phyloP scores from a whole-genome alignment of 2,329 filamentous ascomycete species.

The Trichoderma cornu-damae region DNA sequence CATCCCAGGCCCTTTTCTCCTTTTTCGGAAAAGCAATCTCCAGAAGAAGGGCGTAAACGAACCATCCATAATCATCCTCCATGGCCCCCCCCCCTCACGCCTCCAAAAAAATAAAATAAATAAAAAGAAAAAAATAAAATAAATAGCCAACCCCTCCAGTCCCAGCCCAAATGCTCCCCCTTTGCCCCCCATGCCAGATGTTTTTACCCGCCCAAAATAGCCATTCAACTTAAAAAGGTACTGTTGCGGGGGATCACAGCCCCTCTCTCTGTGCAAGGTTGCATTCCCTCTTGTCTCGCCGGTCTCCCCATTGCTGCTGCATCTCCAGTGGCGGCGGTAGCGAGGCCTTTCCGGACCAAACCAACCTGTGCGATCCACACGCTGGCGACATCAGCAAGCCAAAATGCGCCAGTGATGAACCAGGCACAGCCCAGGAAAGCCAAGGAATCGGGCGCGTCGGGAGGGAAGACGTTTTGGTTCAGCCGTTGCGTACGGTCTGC shows the following conservation, averaged over 20 bases:
- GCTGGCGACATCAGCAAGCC: conserved; percentile 25
- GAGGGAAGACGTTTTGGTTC: conserved; percentile 42
- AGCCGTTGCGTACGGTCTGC: conserved; percentile 32
- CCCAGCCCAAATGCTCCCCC: conserved; percentile 37
- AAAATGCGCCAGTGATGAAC: conserved; percentile 26
- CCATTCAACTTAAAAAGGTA: conserved; percentile 25
- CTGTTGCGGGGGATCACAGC: conserved; percentile 24
- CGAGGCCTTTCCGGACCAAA: conserved; percentile 23
- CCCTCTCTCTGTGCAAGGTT: conserved; percentile 22
- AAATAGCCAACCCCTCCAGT: conserved; percentile 36
- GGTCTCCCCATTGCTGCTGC: conserved; percentile 27
- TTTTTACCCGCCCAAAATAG: conserved; percentile 27
- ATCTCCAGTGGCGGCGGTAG: conserved; percentile 35
- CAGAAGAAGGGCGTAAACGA: conserved; percentile 23
- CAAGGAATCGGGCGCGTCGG: conserved; percentile 38
- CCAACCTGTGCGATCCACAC: conserved; percentile 33
- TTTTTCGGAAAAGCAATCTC: conserved; percentile 22
- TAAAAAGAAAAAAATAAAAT: too few relatives aligned
- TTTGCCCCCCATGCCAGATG: conserved; percentile 40
- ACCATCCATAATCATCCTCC: conserved; percentile 31
- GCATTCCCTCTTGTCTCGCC: conserved; percentile 22
- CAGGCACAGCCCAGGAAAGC: conserved; percentile 32
- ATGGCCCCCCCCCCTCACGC: conserved; percentile 33
- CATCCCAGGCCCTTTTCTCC: conserved; percentile 22
- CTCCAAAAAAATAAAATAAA: too few relatives aligned